phyloP scores from a whole-genome alignment of 2,329 filamentous ascomycete species.

The Fusarium liriodendri region DNA sequence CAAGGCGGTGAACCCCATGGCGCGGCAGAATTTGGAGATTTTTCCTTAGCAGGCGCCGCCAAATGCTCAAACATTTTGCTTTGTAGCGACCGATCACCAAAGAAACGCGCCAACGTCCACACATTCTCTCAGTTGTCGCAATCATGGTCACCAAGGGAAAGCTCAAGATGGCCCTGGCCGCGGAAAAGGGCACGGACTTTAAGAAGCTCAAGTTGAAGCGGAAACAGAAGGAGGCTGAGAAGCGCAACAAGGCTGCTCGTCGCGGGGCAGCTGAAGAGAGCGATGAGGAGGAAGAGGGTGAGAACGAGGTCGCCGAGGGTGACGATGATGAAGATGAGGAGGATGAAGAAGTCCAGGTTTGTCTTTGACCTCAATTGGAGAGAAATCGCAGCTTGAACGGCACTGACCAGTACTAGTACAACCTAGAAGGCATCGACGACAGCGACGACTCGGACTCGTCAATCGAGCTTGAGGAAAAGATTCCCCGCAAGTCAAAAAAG shows the following conservation, averaged over 20 bases:
- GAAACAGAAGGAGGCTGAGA: conserved; percentile 57
- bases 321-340: conserved; percentile 50
- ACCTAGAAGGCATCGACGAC: conserved; percentile 69
- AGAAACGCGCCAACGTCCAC: conserved; percentile 20
- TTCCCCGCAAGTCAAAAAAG: conserved; percentile 61
- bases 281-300: conserved; percentile 49
- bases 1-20: conserved; percentile 41
- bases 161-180: conserved; percentile 65
- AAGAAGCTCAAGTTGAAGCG: conserved; percentile 63
- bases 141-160: conserved; percentile 60
- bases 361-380: conserved; percentile 8
- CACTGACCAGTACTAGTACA: conserved; percentile 51
- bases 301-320: conserved; percentile 49
- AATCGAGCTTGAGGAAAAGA: conserved; percentile 81
- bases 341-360: conserved; percentile 47
- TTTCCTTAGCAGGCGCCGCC: conserved; percentile 38
- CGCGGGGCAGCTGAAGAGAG: conserved; percentile 42
- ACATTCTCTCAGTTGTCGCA: conserved; percentile 1
- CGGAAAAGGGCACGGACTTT: conserved; percentile 66
- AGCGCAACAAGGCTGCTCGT: conserved; percentile 49
- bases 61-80: conserved; percentile 15
- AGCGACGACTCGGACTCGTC: conserved; percentile 75
- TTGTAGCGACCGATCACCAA: conserved; percentile 22
- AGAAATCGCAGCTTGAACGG: not conserved
- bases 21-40: conserved; percentile 48